Percentiles rank a stretch among this genome's conserved stretches.
Evolutionary conservation across 257 asterid species (phyloP).

Genomic region (Coffea eugenioides): DNA sequence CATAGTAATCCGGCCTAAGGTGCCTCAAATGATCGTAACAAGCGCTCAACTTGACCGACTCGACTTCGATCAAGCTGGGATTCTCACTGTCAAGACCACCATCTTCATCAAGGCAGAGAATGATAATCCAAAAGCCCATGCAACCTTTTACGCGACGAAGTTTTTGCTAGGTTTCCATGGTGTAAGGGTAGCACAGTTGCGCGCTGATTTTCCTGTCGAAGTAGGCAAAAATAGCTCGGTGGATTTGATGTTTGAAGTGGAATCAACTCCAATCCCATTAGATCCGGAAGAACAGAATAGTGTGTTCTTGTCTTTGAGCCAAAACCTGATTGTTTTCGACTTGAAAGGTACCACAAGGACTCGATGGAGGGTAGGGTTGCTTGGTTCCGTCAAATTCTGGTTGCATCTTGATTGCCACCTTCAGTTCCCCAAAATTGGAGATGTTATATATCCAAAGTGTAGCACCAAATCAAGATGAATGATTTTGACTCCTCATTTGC

Average conservation of each 20-base stretch:
- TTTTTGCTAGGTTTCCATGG: slow-evolving; percentile 49
- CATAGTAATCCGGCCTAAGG: slow-evolving; percentile 54
- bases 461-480: slow-evolving; percentile 45
- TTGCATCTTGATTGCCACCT: slow-evolving; percentile 61
- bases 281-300: slow-evolving; percentile 44
- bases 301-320: slow-evolving; percentile 33
- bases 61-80: slow-evolving; percentile 50
- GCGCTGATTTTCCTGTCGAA: slow-evolving; percentile 32
- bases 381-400: slow-evolving; percentile 72
- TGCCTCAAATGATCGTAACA: slow-evolving; percentile 49
- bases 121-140: slow-evolving; percentile 52
- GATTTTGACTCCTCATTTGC: background rate
- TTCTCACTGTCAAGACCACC: slow-evolving; percentile 48
- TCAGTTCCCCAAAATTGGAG: slow-evolving; percentile 40
- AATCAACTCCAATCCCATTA: slow-evolving; percentile 60
- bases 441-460: slow-evolving; percentile 52
- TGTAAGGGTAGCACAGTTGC: slow-evolving; percentile 41
- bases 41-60: slow-evolving; percentile 60
- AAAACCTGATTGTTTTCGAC: slow-evolving; percentile 33
- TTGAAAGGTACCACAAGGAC: slow-evolving; percentile 62
- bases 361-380: slow-evolving; percentile 61
- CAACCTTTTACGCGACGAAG: slow-evolving; percentile 42
- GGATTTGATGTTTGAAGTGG: slow-evolving; percentile 42
- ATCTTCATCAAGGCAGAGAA: slow-evolving; percentile 52
- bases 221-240: slow-evolving; percentile 42